Conservation (phyloP, 805 yeast species). For the Candida sakaeoensis region DNA sequence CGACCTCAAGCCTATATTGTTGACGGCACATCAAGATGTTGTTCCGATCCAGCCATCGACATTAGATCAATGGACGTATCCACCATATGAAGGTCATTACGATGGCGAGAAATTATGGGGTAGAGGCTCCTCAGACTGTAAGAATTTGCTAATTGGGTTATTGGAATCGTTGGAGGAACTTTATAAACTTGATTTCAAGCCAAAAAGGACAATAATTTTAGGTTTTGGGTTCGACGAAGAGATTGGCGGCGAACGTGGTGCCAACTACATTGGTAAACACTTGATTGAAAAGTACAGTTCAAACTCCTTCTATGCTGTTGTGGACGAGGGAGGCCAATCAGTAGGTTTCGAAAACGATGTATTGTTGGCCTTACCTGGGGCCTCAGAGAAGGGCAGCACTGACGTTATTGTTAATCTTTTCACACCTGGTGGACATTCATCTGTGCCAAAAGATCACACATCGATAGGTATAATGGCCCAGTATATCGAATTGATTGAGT, state of each 20-base stretch:
- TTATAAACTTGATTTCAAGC: constrained; percentile 45
- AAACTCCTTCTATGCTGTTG: constrained; percentile 54
- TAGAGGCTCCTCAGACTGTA: constrained; percentile 75
- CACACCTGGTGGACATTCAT: constrained; percentile 78
- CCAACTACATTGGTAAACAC: constrained; percentile 44
- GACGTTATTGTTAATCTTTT: constrained; percentile 43
- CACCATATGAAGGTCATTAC: constrained; percentile 57
- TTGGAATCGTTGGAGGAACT: constrained; percentile 66
- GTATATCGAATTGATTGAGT: constrained; percentile 53
- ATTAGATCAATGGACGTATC: constrained; percentile 55
- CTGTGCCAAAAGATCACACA: constrained; percentile 79
- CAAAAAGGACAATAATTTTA: constrained; percentile 59
- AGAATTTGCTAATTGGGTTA: constrained; percentile 61
- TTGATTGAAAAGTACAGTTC: constrained; percentile 55
- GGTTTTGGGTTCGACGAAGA: constrained; percentile 84
- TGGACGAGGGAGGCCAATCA: constrained; percentile 63
- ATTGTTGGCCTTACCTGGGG: constrained; percentile 46
- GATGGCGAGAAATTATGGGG: constrained; percentile 72
- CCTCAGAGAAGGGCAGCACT: constrained; percentile 49
- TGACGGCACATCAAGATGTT: constrained; percentile 78
- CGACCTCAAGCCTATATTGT: constrained; percentile 62
- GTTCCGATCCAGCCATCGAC: constrained; percentile 71
- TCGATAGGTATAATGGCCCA: constrained; percentile 71
- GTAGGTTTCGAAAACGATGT: constrained; percentile 45
- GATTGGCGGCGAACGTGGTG: constrained; percentile 61